Evolutionary conservation across 2,329 filamentous ascomycete genomes (phyloP), one percentile per base, ranked within the genome.

Genomic region (Fusarium denticulatum): DNA sequence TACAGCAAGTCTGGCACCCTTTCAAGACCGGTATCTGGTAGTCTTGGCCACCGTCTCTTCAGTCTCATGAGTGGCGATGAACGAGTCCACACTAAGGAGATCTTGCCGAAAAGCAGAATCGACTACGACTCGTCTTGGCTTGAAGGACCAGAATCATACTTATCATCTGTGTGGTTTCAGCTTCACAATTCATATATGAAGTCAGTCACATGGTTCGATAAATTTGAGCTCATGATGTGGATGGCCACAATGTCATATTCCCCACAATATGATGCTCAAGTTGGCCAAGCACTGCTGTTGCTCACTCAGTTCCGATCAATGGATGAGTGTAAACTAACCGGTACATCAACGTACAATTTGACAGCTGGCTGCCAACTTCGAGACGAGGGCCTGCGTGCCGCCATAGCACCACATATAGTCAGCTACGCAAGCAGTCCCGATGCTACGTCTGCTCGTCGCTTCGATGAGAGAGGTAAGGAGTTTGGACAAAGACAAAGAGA

Each of bases 271-370:
- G 58, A 60, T 12, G 18, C n/a, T 1, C 58, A 60, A 9, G 30
- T 43, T 12, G 36, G 20, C 14, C 58, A 60, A 13, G 47, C 58
- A n/a, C 12, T 60, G 6, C 20, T 77, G 1, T 40, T 71, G 26
- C 42, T 74, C 7, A 56, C 72, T 3, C 28, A 64, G 3, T 70
- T 53, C 2, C 42, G 46, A 2, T 43, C 60, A 3, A 24, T 74
- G 0, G 30, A 46, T 4, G 32, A 53, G 5, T 28, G 34, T 1
- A 13, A 42, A 2, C 26, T 71, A 5, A 64, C 68, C 15, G 13
- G 16, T 3, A 24, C 24, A 5, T 20, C 30, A 13, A 53, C 36
- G 1, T 58, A 62, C 15, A 45, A 71, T 20, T 26, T 74, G 20
- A 50, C 47, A 1, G n/a, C 39, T 5, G 63, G 67, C 3, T 68